Base-by-base conservation (phyloP, 345 rosid species). In the Erodium maritimum region DNA sequence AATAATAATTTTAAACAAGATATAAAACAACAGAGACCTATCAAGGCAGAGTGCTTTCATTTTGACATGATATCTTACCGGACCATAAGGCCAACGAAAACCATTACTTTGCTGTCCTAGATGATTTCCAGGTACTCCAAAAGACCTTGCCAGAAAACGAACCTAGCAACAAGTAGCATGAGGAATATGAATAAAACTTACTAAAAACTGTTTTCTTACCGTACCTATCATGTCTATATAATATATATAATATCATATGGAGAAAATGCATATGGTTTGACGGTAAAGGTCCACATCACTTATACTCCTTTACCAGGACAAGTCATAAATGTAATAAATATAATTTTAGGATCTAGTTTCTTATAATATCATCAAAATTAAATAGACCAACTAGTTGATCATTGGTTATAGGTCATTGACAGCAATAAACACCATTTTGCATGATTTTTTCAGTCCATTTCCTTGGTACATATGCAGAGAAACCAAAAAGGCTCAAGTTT, bases 31-130 rank as follows among this genome's bases (percentile, higher is more conserved):
- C 50, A 50, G 21, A 56, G 37, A 67, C 9, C 48, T 42, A 3
- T 42, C 11, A 4, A 7, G 48, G 48, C 48, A 42, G 48, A 42
- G 17, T 29, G 48, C 17, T 10, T 42, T 42, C 48, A 42, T 42
- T 14, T 11, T 42, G 17, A 11, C 48, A 42, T 14, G 14, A 42
- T 42, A 42, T 21, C 90, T 89, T 82, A 93, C 99, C 29, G 96
- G 85, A 69, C 99, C 99, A 71, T 86, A 93, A 34, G 99, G 99
- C 99, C 99, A 93, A 48, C 95, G 87, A 70, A 77, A 89, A 23
- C 96, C 99, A 74, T 93, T 82, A 65, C 96, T 93, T 71, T 87
- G 96, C 76, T 93, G 99, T 59, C 99, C 99, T 64, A 83, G 80
- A 65, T 93, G 96, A 79, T 89, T 89, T 62, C 99, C 99, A 50